A percentile compares a stretch with the other conserved stretches of the same genome.
Conservation (phyloP, 345 rosid species). For the Balakata baccata region DNA sequence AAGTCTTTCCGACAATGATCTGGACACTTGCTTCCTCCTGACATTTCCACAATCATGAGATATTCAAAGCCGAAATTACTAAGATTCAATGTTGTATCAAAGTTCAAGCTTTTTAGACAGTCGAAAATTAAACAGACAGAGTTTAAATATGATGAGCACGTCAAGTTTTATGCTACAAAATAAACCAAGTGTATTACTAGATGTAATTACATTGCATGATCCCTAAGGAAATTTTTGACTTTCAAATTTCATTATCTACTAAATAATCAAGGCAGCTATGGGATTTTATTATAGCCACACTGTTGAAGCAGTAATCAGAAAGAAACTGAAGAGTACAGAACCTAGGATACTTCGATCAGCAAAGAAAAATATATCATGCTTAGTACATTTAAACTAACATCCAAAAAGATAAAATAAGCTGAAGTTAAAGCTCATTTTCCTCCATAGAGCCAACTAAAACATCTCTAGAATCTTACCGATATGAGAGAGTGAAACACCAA, state of each 20-base stretch:
- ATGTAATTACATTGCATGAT: background rate
- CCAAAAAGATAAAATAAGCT: background rate
- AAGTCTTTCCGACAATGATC: conserved; percentile 74
- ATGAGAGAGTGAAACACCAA: too few species aligned
- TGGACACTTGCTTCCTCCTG: conserved; percentile 55
- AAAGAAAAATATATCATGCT: background rate
- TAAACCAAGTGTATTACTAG: background rate
- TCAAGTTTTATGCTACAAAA: background rate
- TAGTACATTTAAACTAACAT: background rate
- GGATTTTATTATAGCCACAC: background rate
- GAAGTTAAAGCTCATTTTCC: background rate
- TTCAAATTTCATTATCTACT: background rate
- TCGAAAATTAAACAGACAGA: conserved; percentile 3
- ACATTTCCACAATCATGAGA: conserved; percentile 22
- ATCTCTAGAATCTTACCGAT: background rate
- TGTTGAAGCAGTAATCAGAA: background rate
- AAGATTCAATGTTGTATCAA: background rate
- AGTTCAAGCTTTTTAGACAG: background rate
- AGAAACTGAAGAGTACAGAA: background rate
- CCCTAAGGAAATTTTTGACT: background rate
- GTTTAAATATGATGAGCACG: background rate
- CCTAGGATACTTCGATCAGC: background rate
- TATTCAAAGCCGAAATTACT: background rate
- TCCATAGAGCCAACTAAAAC: background rate
- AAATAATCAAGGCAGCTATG: background rate